Evolutionary conservation across 768 basidiomycete species (phyloP), one percentile per base, ranked within the genome.

Genomic region (Mycena chlorophos): DNA sequence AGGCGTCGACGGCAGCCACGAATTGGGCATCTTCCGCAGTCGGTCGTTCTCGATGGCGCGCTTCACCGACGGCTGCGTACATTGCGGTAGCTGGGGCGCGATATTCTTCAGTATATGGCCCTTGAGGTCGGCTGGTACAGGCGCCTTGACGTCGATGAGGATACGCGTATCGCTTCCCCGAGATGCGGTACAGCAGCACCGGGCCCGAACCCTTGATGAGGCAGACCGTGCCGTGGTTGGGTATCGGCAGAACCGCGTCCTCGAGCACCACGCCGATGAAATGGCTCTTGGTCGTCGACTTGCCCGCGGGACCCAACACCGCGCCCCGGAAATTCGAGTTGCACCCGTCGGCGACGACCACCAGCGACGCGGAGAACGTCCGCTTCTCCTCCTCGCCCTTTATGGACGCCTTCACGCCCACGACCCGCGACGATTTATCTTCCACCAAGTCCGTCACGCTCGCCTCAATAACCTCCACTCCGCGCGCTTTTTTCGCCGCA

Each of bases 141-240:
- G 91, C 2, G 79, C 75, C 65, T 91, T 91, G 42, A 98, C 79
- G 72, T 98, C 94, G 51, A 98, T 82, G 52, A 99, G 84, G 74
- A 99, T 95, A 29, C 97, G 84, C 5, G 94, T 98, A 69, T 97
- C 93, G 65, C 85, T 82, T n/a, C 66, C 86, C 75, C 5, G 81
- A 88, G 64, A 99, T 94, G 69, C 96, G 94, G 75, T 99, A 99
- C 55, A 97, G 68, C 42, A 99, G 77, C 38, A 96, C 92, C 3
- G 95, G 95, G 1, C 96, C 97, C 39, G 80, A 80, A 23, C 85
- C 88, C 57, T 87, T 84, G 13, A 91, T 81, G 12, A 96, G 83
- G 20, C 80, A 86, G 16, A 96, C 94, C 0, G 91, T 96, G 29
- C 94, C 91, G 61, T 89, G 86, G 56, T 88, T 75, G 3, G 83